These are phyloP conservation scores for Stagonosporopsis tanaceti DNA, from an alignment of 2,329 filamentous ascomycete genomes.

Conservation along the genomic window DNA sequence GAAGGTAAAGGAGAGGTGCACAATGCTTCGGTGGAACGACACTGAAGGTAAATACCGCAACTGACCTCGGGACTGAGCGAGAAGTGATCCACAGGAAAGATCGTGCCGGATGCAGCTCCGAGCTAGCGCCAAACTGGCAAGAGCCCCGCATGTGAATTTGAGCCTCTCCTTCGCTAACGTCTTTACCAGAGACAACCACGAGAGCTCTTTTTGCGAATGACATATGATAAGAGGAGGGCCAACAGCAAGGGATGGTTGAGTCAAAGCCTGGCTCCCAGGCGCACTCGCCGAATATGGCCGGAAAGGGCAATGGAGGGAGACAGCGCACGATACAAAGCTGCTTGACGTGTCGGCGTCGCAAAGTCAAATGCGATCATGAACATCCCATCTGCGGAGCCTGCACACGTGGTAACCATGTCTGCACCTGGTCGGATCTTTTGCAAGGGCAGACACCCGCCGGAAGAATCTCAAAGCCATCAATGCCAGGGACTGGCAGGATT, in stretches of 20 bases:
- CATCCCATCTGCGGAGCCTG: slow-evolving; percentile 51
- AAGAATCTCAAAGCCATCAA: slow-evolving; percentile 39
- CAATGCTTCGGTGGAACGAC: neutral
- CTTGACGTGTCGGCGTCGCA: slow-evolving; percentile 49
- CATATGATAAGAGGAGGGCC: slow-evolving; percentile 18
- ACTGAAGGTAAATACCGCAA: slow-evolving; percentile 7
- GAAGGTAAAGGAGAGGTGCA: neutral
- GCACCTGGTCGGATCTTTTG: slow-evolving; percentile 45
- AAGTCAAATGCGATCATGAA: slow-evolving; percentile 50
- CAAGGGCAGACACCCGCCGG: slow-evolving; percentile 29
- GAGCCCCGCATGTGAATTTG: slow-evolving; percentile 21
- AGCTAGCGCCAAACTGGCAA: slow-evolving; percentile 8
- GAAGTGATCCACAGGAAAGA: slow-evolving; percentile 8
- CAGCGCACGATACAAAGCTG: slow-evolving; percentile 50
- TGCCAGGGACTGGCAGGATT: slow-evolving; percentile 24
- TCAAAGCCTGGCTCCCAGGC: slow-evolving; percentile 30
- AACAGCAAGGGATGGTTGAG: slow-evolving; percentile 36
- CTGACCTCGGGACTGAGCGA: slow-evolving; percentile 5
- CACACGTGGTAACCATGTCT: slow-evolving; percentile 47
- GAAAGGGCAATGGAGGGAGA: slow-evolving; percentile 41
- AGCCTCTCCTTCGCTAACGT: slow-evolving; percentile 13
- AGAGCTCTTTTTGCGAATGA: slow-evolving; percentile 8
- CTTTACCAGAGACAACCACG: slow-evolving; percentile 7
- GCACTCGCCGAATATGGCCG: slow-evolving; percentile 34
- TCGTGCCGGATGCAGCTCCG: slow-evolving; percentile 9